phyloP scores from a whole-genome alignment of 257 asterid genomes.

The Jacaranda copaia region DNA sequence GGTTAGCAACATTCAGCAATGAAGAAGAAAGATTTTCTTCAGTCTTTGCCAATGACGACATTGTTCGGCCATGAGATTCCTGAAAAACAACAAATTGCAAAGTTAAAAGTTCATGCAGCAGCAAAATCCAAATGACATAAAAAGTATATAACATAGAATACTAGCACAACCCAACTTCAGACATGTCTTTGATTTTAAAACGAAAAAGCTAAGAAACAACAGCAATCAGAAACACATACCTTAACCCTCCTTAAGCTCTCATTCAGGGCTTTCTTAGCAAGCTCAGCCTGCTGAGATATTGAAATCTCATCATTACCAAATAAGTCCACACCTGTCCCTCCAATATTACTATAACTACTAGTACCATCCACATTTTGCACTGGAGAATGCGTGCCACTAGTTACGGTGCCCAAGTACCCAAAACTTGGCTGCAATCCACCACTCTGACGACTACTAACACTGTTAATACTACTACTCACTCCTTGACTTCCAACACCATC shows the following conservation, averaged over 20 bases:
- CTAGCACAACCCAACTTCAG: too few species aligned
- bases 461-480: slow-evolving; percentile 44
- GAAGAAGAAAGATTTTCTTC: slow-evolving; percentile 85
- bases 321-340: slow-evolving; percentile 58
- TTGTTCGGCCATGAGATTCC: slow-evolving; percentile 82
- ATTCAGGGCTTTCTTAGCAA: slow-evolving; percentile 74
- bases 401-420: slow-evolving; percentile 45
- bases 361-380: slow-evolving; percentile 43
- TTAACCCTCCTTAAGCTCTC: slow-evolving; percentile 69
- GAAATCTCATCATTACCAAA: slow-evolving; percentile 62
- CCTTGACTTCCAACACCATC: slow-evolving; percentile 67
- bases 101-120: neutral
- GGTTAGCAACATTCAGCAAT: slow-evolving; percentile 65
- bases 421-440: slow-evolving; percentile 49
- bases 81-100: slow-evolving; percentile 41
- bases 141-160: neutral
- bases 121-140: slow-evolving; percentile 6
- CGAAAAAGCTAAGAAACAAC: neutral
- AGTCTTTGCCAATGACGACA: slow-evolving; percentile 61
- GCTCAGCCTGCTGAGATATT: slow-evolving; percentile 78
- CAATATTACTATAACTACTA: slow-evolving; percentile 50
- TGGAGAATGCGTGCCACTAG: slow-evolving; percentile 52
- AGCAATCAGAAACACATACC: slow-evolving; percentile 51
- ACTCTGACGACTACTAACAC: slow-evolving; percentile 45
- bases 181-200: too few species aligned